These are phyloP conservation scores for Yamadazyma mexicana DNA, from an alignment of 1,139 yeast genomes.

Conservation along the genomic window DNA sequence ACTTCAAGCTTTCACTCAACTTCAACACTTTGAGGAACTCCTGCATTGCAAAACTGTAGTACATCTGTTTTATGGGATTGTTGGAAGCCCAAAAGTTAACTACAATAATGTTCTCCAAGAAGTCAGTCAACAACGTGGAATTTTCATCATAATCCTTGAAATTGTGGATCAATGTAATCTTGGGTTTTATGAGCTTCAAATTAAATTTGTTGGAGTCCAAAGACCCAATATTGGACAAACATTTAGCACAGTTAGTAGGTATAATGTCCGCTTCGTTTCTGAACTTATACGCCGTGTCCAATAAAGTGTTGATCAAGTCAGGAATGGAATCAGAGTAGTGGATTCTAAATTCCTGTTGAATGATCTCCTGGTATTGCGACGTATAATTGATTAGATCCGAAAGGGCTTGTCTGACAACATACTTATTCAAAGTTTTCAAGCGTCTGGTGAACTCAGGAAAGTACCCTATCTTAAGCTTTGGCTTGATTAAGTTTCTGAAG, in stretches of 20 bases:
- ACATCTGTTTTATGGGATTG: constrained; percentile 81
- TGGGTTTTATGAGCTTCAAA: constrained; percentile 43
- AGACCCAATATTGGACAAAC: constrained; percentile 77
- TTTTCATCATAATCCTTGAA: constrained; percentile 65
- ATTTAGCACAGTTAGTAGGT: constrained; percentile 61
- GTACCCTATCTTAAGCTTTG: constrained; percentile 27
- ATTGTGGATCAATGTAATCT: constrained; percentile 55
- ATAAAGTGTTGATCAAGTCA: constrained; percentile 52
- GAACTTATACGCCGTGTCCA: constrained; percentile 62
- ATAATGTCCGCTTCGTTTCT: constrained; percentile 49
- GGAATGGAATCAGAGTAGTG: constrained; percentile 30
- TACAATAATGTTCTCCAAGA: constrained; percentile 68
- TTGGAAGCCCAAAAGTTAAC: constrained; percentile 88
- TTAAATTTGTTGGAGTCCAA: constrained; percentile 66
- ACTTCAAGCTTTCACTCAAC: constrained; percentile 20
- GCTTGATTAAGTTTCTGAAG: constrained; percentile 25
- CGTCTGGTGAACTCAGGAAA: constrained; percentile 56
- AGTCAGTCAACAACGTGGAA: constrained; percentile 60
- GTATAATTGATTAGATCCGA: constrained; percentile 62
- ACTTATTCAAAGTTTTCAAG: constrained; percentile 65
- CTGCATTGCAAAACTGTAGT: constrained; percentile 88
- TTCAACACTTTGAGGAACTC: constrained; percentile 71
- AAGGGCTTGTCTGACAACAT: constrained; percentile 77
- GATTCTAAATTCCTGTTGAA: constrained; percentile 37
- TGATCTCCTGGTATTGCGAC: constrained; percentile 45